Evolutionary conservation across 371 early-diverging fungal species (phyloP), one percentile per base, ranked within the genome.

Genomic region (Mucor mucedo): DNA sequence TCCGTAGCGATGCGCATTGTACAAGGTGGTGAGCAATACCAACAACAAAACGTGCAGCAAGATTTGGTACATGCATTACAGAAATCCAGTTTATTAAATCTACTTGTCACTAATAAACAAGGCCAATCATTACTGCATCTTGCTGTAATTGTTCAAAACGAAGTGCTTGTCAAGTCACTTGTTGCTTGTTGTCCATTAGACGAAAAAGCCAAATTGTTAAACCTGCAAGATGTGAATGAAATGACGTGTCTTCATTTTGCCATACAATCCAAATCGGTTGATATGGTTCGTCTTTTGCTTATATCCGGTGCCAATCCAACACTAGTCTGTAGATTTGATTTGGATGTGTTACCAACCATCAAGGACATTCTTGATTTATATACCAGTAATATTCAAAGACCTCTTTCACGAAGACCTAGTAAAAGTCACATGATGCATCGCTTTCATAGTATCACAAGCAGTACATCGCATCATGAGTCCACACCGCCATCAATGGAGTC

Each of bases 1-100:
- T 77, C 84, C 42, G 83, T 86, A 61, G 93, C 90, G 13, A 82
- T 88, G 82, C 73, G 82, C 5, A 87, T 90, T 68, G 86, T 91
- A 47, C 60, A 68, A 29, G 87, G 83, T 27, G 78, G 72, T 35
- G 78, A 82, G 39, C 78, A 84, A 48, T 61, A 65, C n/a, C 54
- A 39, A 58, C 60, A 62, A 42, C 61, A 72, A 2, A 45, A 47
- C 48, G 2, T 38, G 21, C 50, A 50, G 30, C 50, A 50, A 32
- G 28, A 47, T 21, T n/a, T 38, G 6, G 7, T 58, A 2, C 35
- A 48, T n/a, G 3, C 21, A 27, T 27, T 38, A 27, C 11, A 58
- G 16, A 3, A 2, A 28, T 21, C 28, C 5, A 29, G 9, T 7
- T 7, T 21, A 38, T 30, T 49, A 41, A 38, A 56, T 27, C 39